Evolutionary conservation across 1,284 basidiomycete species (phyloP).

Genomic region (Peniophora sp.): DNA sequence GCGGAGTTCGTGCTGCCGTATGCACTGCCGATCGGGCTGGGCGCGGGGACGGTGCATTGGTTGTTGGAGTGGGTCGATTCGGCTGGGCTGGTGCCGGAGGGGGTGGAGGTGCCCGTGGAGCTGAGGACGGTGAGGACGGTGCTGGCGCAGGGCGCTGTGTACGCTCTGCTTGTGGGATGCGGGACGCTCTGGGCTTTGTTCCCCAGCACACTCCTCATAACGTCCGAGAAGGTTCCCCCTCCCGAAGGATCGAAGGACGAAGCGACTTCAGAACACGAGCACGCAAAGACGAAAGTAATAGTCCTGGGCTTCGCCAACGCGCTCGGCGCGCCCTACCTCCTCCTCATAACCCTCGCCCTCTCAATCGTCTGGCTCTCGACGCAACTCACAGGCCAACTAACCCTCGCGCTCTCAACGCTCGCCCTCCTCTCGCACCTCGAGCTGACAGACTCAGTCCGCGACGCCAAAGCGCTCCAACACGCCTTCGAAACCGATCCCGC

Average conservation of each 20-base stretch:
- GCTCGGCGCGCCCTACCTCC: conserved; percentile 79
- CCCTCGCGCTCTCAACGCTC: conserved; percentile 55
- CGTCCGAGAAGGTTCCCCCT: conserved; percentile 15
- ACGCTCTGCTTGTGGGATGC: conserved; percentile 43
- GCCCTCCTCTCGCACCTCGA: conserved; percentile 71
- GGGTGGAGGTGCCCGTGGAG: conserved; percentile 17
- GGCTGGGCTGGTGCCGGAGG: conserved; percentile 31
- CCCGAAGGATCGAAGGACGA: conserved; percentile 10
- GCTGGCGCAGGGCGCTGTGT: conserved; percentile 53
- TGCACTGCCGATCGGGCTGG: conserved; percentile 49
- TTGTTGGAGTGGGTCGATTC: conserved; percentile 73
- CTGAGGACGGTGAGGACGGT: conserved; percentile 51
- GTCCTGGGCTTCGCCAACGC: conserved; percentile 88
- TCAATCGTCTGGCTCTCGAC: conserved; percentile 58
- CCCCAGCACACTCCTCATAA: conserved; percentile 68
- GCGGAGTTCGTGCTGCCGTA: conserved; percentile 57
- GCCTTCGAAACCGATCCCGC: conserved; percentile 41
- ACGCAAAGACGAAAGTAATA: conserved; percentile 36
- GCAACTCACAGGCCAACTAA: conserved; percentile 80
- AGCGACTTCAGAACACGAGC: conserved; percentile 15
- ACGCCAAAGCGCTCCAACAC: conserved; percentile 51
- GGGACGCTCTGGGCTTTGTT: conserved; percentile 60
- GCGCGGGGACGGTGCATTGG: conserved; percentile 66
- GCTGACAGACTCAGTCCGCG: conserved; percentile 71
- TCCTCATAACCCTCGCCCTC: conserved; percentile 71